Evolutionary conservation across 441 rosid species (phyloP).

Genomic region (Jatropha podagrica): DNA sequence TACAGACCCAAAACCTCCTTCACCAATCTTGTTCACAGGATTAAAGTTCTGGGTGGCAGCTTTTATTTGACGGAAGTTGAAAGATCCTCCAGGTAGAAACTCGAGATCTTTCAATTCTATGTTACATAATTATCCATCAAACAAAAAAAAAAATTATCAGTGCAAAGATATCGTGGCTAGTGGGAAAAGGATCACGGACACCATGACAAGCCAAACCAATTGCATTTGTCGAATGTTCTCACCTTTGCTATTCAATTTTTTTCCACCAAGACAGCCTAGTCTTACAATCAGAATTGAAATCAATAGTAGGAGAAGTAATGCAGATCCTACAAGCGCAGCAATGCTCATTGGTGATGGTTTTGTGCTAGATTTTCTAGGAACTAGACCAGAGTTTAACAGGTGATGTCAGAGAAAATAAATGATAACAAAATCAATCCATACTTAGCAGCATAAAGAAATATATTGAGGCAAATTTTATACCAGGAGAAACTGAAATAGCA

Average conservation of each 20-base stretch:
- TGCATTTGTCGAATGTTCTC: neutral
- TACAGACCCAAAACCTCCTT: conserved; percentile 79
- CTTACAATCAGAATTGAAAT: neutral
- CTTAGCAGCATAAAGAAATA: neutral
- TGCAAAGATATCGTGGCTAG: neutral
- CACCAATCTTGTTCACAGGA: conserved; percentile 64
- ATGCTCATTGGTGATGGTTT: conserved; percentile 2
- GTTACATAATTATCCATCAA: neutral
- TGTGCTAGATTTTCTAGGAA: neutral
- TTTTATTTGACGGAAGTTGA: conserved; percentile 56
- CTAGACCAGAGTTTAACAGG: neutral
- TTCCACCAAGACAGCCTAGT: conserved; percentile 1
- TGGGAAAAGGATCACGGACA: neutral
- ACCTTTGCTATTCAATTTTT: neutral
- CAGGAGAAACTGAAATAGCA: conserved; percentile 56
- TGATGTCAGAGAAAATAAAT: neutral
- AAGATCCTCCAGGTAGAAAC: conserved; percentile 42
- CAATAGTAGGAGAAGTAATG: conserved; percentile 7
- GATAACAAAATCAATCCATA: neutral
- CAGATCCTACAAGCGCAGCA: conserved; percentile 12
- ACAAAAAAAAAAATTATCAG: neutral
- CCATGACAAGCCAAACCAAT: neutral
- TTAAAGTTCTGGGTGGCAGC: conserved; percentile 59
- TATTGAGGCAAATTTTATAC: conserved; percentile 32
- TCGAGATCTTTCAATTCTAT: conserved; percentile 38